These are phyloP conservation scores for Rhodotorula sp. DNA, from an alignment of 1,284 basidiomycete species.

Conservation along the genomic window DNA sequence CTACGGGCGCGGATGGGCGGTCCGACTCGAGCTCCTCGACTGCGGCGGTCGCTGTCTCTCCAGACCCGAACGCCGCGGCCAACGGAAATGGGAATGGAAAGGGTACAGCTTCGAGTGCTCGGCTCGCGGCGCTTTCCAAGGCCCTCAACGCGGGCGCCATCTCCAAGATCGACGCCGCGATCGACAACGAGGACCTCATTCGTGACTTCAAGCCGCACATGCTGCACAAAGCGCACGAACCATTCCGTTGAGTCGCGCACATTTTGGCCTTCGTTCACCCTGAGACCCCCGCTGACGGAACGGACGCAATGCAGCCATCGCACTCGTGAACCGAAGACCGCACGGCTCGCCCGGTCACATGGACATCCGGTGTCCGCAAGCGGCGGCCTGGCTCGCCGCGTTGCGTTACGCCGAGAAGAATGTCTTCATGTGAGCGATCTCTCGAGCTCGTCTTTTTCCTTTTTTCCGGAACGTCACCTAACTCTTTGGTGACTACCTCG, in stretches of 20 bases:
- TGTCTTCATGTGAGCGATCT: slow-evolving; percentile 62
- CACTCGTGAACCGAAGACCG: slow-evolving; percentile 67
- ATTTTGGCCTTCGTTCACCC: background rate
- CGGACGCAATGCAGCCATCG: slow-evolving; percentile 58
- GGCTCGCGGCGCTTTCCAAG: slow-evolving; percentile 39
- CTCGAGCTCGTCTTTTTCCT: slow-evolving; percentile 7
- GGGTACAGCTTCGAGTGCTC: slow-evolving; percentile 24
- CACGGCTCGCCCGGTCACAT: slow-evolving; percentile 61
- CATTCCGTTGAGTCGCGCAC: slow-evolving; percentile 25
- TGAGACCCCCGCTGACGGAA: slow-evolving; percentile 33
- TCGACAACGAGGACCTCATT: slow-evolving; percentile 54
- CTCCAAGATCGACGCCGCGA: slow-evolving; percentile 53
- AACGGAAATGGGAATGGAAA: slow-evolving; percentile 22
- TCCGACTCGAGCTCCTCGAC: background rate
- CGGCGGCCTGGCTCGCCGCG: slow-evolving; percentile 71
- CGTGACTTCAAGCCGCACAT: slow-evolving; percentile 58
- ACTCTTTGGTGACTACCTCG: background rate
- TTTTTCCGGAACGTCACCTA: background rate
- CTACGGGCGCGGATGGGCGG: background rate
- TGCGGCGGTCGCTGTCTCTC: background rate
- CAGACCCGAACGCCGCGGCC: background rate
- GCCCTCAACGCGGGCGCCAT: slow-evolving; percentile 52
- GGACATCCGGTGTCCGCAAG: slow-evolving; percentile 65
- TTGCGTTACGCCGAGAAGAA: slow-evolving; percentile 65
- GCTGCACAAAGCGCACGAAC: slow-evolving; percentile 60